Conservation (phyloP, 305 asterid species). For the Solanum hybrid region DNA sequence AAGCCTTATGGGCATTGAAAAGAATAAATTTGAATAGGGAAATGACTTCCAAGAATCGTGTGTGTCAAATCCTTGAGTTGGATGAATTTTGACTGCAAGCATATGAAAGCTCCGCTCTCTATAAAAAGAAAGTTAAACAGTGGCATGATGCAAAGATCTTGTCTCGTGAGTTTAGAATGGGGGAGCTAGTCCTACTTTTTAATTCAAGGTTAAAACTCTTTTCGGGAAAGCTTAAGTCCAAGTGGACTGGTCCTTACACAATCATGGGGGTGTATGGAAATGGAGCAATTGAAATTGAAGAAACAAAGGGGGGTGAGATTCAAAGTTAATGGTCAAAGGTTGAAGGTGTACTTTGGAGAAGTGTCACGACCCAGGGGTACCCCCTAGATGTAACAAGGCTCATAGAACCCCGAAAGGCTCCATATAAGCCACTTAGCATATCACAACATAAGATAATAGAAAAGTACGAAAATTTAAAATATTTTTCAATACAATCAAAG, state of each 20-base stretch:
- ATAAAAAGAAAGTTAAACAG: neutral
- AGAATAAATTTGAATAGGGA: too few species aligned
- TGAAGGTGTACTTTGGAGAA: neutral
- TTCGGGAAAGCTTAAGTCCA: too few species aligned
- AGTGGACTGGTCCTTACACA: neutral
- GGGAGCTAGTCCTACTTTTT: neutral
- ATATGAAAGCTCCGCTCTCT: neutral
- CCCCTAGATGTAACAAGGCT: too few species aligned
- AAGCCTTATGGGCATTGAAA: neutral
- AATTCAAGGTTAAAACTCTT: too few species aligned
- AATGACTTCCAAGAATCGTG: neutral
- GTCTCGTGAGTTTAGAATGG: neutral
- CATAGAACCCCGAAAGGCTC: too few species aligned
- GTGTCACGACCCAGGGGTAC: too few species aligned
- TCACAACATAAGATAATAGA: too few species aligned
- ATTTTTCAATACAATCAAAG: too few species aligned
- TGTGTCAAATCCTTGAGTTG: neutral
- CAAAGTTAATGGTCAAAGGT: neutral
- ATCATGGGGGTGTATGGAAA: neutral
- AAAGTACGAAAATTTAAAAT: too few species aligned
- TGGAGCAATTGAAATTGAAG: neutral
- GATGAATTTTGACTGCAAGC: too few species aligned
- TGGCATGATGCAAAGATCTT: neutral
- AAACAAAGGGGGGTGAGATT: neutral
- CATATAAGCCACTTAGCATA: too few species aligned